These are phyloP conservation scores for Phylloporus sp. DNA, from an alignment of 1,284 basidiomycete species.

Conservation along the genomic window DNA sequence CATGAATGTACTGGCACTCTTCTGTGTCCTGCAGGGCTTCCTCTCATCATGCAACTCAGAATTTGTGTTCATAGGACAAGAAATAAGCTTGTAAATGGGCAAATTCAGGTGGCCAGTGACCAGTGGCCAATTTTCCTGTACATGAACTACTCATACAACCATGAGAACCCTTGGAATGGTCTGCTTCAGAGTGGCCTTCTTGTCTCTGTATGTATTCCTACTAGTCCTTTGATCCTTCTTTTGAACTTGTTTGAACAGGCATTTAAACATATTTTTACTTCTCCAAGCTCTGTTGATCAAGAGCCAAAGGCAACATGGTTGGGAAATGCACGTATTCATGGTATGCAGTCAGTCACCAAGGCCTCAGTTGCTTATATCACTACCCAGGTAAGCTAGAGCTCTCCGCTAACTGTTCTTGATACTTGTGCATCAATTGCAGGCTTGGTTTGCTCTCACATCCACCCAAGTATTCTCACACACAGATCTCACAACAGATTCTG, in stretches of 20 bases:
- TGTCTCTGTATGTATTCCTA: not conserved
- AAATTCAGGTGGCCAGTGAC: not conserved
- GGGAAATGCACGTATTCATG: not conserved
- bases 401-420: not conserved
- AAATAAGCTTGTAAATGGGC: not conserved
- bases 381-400: not conserved
- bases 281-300: not conserved
- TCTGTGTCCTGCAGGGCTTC: too few species aligned
- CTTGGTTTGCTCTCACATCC: too few species aligned
- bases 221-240: not conserved
- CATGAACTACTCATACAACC: not conserved
- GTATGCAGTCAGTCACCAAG: not conserved
- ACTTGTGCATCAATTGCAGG: not conserved
- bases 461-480: too few species aligned
- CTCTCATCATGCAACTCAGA: too few species aligned
- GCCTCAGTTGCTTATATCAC: too few species aligned
- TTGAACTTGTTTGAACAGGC: not conserved
- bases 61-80: not conserved
- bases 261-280: not conserved
- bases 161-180: not conserved
- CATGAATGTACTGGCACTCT: not conserved
- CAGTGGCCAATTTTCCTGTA: not conserved
- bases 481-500: too few species aligned
- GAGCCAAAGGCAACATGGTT: not conserved
- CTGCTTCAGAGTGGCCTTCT: not conserved